phyloP scores from a whole-genome alignment of 1,284 basidiomycete species.

The Agroathelia rolfsii region DNA sequence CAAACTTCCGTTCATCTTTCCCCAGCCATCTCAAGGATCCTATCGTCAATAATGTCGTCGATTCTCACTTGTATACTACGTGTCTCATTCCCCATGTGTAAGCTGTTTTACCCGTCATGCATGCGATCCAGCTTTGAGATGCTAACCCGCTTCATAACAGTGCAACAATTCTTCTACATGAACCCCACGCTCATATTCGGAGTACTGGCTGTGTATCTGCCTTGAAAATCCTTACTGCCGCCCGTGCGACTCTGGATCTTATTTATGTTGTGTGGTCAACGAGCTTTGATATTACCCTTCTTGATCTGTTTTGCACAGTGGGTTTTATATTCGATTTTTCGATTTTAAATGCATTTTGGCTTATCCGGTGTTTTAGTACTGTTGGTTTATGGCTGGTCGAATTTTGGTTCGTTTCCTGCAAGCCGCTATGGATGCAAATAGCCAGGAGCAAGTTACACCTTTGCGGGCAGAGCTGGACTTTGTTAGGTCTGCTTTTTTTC shows the following conservation, averaged over 20 bases:
- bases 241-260: slow-evolving; percentile 57
- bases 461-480: slow-evolving; percentile 54
- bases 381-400: slow-evolving; percentile 57
- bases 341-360: slow-evolving; percentile 9
- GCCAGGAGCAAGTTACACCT: slow-evolving; percentile 40
- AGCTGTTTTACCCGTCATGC: slow-evolving; percentile 18
- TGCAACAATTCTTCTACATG: slow-evolving; percentile 55
- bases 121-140: slow-evolving; percentile 7
- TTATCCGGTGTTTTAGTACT: slow-evolving; percentile 43
- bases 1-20: slow-evolving; percentile 48
- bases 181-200: slow-evolving; percentile 56
- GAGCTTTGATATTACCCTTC: slow-evolving; percentile 55
- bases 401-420: slow-evolving; percentile 56
- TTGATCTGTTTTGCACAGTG: slow-evolving; percentile 54
- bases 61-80: slow-evolving; percentile 57
- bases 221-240: slow-evolving; percentile 52
- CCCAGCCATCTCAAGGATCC: slow-evolving; percentile 48
- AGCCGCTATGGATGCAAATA: slow-evolving; percentile 43
- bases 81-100: slow-evolving; percentile 56
- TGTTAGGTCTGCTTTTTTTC: slow-evolving; percentile 38
- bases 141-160: slow-evolving; percentile 23
- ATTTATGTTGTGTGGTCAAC: slow-evolving; percentile 57
- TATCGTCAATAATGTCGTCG: slow-evolving; percentile 44
- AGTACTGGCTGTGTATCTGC: slow-evolving; percentile 51
- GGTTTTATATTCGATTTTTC: slow-evolving; percentile 15